A percentile compares a stretch with the other conserved stretches of the same genome.
These are phyloP conservation scores for Candida xiaguanensis DNA, from an alignment of 805 yeast species.

Conservation along the genomic window DNA sequence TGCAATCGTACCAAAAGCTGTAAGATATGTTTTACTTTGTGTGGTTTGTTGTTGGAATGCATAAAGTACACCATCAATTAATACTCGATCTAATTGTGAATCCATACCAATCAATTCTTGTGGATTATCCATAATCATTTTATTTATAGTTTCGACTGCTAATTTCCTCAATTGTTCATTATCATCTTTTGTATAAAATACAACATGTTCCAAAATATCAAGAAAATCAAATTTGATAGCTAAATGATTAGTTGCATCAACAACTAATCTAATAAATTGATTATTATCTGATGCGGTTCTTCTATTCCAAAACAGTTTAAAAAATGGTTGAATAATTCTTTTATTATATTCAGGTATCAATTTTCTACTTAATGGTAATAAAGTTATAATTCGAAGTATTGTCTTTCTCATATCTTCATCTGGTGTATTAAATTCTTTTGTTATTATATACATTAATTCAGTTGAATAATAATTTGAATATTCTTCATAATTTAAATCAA, in stretches of 20 bases:
- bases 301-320: conserved; percentile 76
- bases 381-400: conserved; percentile 63
- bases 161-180: conserved; percentile 75
- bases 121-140: conserved; percentile 41
- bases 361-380: conserved; percentile 59
- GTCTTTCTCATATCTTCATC: conserved; percentile 66
- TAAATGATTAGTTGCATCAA: conserved; percentile 66
- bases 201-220: conserved; percentile 53
- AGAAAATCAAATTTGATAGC: conserved; percentile 67
- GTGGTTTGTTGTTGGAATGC: conserved; percentile 77
- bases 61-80: conserved; percentile 75
- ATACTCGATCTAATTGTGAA: conserved; percentile 55
- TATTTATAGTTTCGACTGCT: conserved; percentile 70
- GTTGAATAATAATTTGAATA: conserved; percentile 73
- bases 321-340: conserved; percentile 58
- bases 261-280: conserved; percentile 55
- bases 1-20: conserved; percentile 63
- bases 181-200: conserved; percentile 68
- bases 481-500: conserved; percentile 50
- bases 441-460: conserved; percentile 64
- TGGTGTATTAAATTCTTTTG: conserved; percentile 73
- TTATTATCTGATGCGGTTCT: conserved; percentile 65
- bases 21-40: conserved; percentile 53
- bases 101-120: conserved; percentile 49
- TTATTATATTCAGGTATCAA: conserved; percentile 48